Conservation (phyloP, 2,329 filamentous ascomycete genomes). For the Peltaster fructicola region DNA sequence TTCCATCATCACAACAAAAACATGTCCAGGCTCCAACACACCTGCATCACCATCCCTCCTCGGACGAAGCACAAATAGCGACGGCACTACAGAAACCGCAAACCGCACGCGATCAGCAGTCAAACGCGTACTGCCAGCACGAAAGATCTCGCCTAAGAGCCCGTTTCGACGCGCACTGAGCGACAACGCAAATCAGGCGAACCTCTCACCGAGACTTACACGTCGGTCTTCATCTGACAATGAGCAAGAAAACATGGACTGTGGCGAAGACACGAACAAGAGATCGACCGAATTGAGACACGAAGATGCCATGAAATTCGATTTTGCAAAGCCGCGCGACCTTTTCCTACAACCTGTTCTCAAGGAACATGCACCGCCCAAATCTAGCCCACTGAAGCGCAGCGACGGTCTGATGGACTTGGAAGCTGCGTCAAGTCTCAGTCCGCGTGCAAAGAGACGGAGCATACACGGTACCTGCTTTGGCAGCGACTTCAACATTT, state of each 20-base stretch:
- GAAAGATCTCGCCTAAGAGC: slow-evolving; percentile 58
- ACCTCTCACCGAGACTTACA: slow-evolving; percentile 39
- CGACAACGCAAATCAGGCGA: slow-evolving; percentile 52
- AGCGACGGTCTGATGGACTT: slow-evolving; percentile 80
- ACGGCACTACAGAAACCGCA: too few species aligned
- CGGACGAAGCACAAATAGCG: too few species aligned
- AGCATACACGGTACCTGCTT: slow-evolving; percentile 63
- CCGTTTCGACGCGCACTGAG: slow-evolving; percentile 63
- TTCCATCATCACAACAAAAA: slow-evolving; percentile 23
- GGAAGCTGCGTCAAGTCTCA: slow-evolving; percentile 60
- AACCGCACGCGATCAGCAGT: too few species aligned
- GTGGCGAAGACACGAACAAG: slow-evolving; percentile 10
- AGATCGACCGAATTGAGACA: slow-evolving; percentile 12
- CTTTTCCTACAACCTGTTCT: slow-evolving; percentile 25
- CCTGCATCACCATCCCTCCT: slow-evolving; percentile 24
- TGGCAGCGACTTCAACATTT: slow-evolving; percentile 53
- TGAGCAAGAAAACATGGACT: slow-evolving; percentile 20
- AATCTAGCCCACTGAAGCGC: slow-evolving; percentile 75
- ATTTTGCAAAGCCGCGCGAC: slow-evolving; percentile 25
- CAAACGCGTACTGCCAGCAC: slow-evolving; percentile 12
- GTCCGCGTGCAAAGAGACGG: slow-evolving; percentile 62
- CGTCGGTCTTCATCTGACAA: slow-evolving; percentile 32
- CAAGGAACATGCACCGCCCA: slow-evolving; percentile 34
- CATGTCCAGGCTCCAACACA: slow-evolving; percentile 14
- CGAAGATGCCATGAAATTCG: slow-evolving; percentile 30